A percentile compares a stretch with the other conserved stretches of the same genome.
These are phyloP conservation scores for Curvularia eragrostidis DNA, from an alignment of 2,329 filamentous ascomycete genomes.

Conservation along the genomic window DNA sequence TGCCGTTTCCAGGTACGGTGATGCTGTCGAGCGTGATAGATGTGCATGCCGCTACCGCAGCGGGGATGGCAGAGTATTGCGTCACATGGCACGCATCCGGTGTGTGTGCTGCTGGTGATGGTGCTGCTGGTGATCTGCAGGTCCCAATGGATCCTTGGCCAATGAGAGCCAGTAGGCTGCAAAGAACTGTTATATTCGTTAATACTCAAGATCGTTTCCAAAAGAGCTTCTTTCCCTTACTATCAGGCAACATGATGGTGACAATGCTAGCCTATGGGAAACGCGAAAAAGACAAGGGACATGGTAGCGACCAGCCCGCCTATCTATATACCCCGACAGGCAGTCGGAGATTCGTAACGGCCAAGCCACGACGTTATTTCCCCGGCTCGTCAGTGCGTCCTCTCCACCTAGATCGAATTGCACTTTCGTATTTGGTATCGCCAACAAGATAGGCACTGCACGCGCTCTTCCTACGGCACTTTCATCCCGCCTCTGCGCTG, in stretches of 20 bases:
- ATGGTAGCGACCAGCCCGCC: not conserved
- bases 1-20: slow-evolving; percentile 45
- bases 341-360: not conserved
- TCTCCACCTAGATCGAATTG: not conserved
- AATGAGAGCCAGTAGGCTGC: not conserved
- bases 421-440: not conserved
- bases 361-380: not conserved
- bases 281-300: not conserved
- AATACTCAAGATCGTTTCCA: not conserved
- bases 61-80: slow-evolving; percentile 27
- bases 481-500: slow-evolving; percentile 1
- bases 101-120: not conserved
- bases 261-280: not conserved
- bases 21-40: slow-evolving; percentile 53
- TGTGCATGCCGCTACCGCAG: slow-evolving; percentile 52
- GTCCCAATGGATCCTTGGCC: not conserved
- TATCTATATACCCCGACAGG: not conserved
- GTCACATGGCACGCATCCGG: slow-evolving; percentile 28
- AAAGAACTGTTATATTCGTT: not conserved
- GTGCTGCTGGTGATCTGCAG: not conserved
- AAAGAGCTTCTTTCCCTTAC: not conserved
- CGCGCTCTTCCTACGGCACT: not conserved
- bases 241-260: not conserved
- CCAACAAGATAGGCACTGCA: not conserved
- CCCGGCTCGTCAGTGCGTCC: not conserved